Evolutionary conservation across 2,329 filamentous ascomycete species (phyloP).

Genomic region (Amesomyces nigricolor): DNA sequence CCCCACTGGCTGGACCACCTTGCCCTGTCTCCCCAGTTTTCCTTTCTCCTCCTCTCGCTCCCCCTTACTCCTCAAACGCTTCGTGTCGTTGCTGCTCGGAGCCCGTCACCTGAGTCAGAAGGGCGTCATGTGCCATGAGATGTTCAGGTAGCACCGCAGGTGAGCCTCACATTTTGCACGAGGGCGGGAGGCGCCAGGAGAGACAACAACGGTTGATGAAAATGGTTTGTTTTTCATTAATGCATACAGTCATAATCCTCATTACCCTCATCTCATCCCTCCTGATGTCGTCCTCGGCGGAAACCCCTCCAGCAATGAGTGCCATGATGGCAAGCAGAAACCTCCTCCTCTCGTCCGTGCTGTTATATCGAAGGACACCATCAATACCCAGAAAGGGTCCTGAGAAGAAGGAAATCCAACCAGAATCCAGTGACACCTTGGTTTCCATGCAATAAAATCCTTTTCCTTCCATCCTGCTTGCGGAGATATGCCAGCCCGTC

Average conservation of each 20-base stretch:
- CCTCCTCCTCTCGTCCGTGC: not conserved
- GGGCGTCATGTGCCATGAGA: conserved; percentile 1
- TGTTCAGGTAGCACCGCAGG: not conserved
- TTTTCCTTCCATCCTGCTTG: not conserved
- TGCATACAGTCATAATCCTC: conserved; percentile 17
- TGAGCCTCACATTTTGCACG: not conserved
- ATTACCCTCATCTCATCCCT: conserved; percentile 2
- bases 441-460: conserved; percentile 13
- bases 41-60: no score
- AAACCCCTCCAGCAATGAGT: not conserved
- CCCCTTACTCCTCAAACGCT: not conserved
- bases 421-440: conserved; percentile 5
- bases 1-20: no score
- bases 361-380: not conserved
- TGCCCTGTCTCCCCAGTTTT: no score
- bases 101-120: not conserved
- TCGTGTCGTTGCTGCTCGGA: not conserved
- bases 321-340: conserved; percentile 11
- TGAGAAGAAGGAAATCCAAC: conserved; percentile 5
- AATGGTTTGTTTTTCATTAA: conserved; percentile 10
- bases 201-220: not conserved
- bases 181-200: not conserved
- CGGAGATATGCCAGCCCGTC: not conserved
- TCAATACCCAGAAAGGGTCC: conserved; percentile 6
- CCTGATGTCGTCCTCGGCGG: not conserved